Evolutionary conservation across 257 asterid species (phyloP).

Genomic region (Solanum pimpinellifolium): DNA sequence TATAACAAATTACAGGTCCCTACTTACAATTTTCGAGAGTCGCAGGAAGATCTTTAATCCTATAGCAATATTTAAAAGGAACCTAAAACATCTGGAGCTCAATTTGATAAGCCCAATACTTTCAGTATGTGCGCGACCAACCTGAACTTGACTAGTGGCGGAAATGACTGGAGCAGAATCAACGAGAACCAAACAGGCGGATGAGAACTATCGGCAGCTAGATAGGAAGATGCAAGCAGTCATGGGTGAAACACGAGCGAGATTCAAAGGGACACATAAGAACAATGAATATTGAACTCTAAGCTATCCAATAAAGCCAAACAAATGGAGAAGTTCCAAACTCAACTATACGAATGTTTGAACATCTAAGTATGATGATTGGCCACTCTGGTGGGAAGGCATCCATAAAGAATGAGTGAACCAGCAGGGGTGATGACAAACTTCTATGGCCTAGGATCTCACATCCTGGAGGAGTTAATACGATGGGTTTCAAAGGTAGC

Average conservation of each 20-base stretch:
- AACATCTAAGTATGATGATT: background rate
- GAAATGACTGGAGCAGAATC: background rate
- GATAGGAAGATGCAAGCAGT: background rate
- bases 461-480: background rate
- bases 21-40: no score
- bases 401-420: background rate
- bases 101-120: background rate
- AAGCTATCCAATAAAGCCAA: background rate
- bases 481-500: background rate
- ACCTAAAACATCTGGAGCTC: background rate
- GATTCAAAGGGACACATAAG: background rate
- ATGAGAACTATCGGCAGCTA: background rate
- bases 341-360: background rate
- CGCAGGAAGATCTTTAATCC: no score
- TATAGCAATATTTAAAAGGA: no score
- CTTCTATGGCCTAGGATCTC: background rate
- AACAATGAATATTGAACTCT: background rate
- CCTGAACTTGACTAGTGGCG: background rate
- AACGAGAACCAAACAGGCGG: background rate
- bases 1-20: no score
- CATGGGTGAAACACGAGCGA: background rate
- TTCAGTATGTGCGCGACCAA: background rate
- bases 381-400: background rate
- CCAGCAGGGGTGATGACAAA: background rate
- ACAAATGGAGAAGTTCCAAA: background rate